These are phyloP conservation scores for Syzygium grande DNA, from an alignment of 345 rosid species.

Conservation along the genomic window DNA sequence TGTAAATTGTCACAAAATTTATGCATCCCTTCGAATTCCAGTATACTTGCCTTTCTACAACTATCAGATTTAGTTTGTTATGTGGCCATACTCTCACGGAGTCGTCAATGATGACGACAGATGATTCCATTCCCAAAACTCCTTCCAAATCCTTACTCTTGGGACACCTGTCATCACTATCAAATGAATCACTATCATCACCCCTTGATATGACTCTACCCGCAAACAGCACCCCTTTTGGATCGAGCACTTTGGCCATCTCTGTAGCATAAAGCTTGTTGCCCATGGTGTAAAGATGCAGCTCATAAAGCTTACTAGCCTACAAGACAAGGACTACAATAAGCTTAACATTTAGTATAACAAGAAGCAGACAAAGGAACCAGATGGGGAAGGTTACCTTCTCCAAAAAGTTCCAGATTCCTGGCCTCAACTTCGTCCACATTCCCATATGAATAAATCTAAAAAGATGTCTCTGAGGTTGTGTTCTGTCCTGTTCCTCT, in stretches of 20 bases:
- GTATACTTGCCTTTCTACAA: conserved; percentile 72
- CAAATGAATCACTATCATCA: conserved; percentile 79
- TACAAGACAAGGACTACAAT: conserved; percentile 17
- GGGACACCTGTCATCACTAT: conserved; percentile 85
- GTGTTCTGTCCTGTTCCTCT: conserved; percentile 94
- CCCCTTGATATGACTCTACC: conserved; percentile 98
- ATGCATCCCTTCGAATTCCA: neutral
- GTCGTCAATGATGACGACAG: conserved; percentile 91
- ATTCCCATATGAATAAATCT: conserved; percentile 93
- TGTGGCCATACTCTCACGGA: conserved; percentile 98
- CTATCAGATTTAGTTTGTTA: conserved; percentile 82
- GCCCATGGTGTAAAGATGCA: conserved; percentile 99
- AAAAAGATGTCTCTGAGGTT: conserved; percentile 75
- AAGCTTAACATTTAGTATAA: neutral
- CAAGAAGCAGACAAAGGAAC: neutral
- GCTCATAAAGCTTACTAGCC: conserved; percentile 88
- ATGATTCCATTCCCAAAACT: conserved; percentile 96
- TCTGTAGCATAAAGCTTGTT: conserved; percentile 97
- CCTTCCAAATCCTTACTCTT: conserved; percentile 99
- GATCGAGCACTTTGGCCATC: conserved; percentile 99
- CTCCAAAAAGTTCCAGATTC: conserved; percentile 94
- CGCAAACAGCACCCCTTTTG: conserved; percentile 71
- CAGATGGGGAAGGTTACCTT: conserved; percentile 28
- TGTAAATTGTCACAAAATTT: neutral
- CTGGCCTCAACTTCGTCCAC: conserved; percentile 99